These are phyloP conservation scores for Pyrenula aspistea DNA, from an alignment of 495 filamentous ascomycete species.

Conservation along the genomic window DNA sequence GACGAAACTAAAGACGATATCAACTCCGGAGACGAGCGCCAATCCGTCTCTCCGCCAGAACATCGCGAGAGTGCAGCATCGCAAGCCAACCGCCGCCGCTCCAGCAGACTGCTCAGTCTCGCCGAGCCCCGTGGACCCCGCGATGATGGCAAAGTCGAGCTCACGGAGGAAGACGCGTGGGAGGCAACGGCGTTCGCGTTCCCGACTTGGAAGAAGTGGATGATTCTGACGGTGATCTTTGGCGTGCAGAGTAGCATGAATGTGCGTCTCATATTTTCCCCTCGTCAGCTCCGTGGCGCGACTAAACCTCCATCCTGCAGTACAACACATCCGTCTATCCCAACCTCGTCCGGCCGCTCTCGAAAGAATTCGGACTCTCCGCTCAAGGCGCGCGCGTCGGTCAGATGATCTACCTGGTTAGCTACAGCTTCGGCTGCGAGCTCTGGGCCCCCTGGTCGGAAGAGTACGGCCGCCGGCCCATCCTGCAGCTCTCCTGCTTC, in stretches of 20 bases:
- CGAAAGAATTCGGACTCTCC: conserved; percentile 49
- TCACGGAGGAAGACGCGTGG: conserved; percentile 51
- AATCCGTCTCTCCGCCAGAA: too few relatives aligned
- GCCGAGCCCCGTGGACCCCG: not conserved
- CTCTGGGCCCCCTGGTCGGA: conserved; percentile 77
- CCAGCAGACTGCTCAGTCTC: not conserved
- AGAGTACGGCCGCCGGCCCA: conserved; percentile 62
- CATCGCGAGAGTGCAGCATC: too few relatives aligned
- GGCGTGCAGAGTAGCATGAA: conserved; percentile 75
- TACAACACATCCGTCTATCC: not conserved
- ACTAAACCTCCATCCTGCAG: not conserved
- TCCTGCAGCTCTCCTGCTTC: conserved; percentile 56
- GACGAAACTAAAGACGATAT: too few relatives aligned
- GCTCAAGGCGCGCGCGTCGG: conserved; percentile 52
- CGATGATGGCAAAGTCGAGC: conserved; percentile 37
- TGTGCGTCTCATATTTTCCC: conserved; percentile 67
- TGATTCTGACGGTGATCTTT: conserved; percentile 61
- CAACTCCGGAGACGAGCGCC: too few relatives aligned
- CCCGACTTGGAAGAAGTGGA: conserved; percentile 61
- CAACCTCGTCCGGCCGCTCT: conserved; percentile 35
- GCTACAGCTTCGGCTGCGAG: conserved; percentile 71
- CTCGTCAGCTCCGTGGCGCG: not conserved
- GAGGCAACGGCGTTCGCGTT: conserved; percentile 55
- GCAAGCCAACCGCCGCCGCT: not conserved
- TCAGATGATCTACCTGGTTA: conserved; percentile 58